phyloP scores from a whole-genome alignment of 768 basidiomycete genomes.

The Amylocystis lapponica region DNA sequence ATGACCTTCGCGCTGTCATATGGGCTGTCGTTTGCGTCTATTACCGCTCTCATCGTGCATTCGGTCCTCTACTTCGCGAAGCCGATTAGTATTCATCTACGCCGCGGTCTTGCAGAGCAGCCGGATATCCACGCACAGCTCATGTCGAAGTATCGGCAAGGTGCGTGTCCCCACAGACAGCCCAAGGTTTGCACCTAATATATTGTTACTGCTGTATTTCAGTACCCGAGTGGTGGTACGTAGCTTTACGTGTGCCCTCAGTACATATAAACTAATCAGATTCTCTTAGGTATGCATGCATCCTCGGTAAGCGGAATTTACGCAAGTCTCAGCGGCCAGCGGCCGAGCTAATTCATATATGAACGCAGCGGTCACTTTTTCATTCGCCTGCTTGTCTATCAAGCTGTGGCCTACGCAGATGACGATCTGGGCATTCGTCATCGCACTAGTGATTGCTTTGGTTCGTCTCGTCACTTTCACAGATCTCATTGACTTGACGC shows the following conservation, averaged over 20 bases:
- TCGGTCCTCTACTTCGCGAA: slow-evolving; percentile 38
- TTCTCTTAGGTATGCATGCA: slow-evolving; percentile 29
- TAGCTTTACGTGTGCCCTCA: background rate
- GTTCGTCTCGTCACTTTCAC: background rate
- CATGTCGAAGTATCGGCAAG: slow-evolving; percentile 30
- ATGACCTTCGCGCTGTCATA: slow-evolving; percentile 36
- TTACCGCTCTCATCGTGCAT: slow-evolving; percentile 43
- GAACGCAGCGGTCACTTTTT: slow-evolving; percentile 47
- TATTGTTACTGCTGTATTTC: no score
- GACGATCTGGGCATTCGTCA: slow-evolving; percentile 61
- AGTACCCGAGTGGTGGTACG: slow-evolving; percentile 42
- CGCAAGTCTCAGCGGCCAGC: background rate
- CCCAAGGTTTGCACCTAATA: no score
- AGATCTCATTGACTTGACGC: slow-evolving; percentile 17
- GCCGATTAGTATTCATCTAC: slow-evolving; percentile 34
- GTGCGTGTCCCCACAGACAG: background rate
- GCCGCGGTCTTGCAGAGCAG: slow-evolving; percentile 38
- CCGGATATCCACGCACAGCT: slow-evolving; percentile 45
- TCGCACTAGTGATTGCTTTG: slow-evolving; percentile 40
- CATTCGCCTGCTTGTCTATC: slow-evolving; percentile 55
- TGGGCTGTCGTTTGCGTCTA: slow-evolving; percentile 38
- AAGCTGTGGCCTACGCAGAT: slow-evolving; percentile 59
- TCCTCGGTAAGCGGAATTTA: slow-evolving; percentile 35
- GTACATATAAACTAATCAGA: no score
- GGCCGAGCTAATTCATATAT: background rate